phyloP scores from a whole-genome alignment of 2,329 filamentous ascomycete species.

The Colletotrichum siamense region DNA sequence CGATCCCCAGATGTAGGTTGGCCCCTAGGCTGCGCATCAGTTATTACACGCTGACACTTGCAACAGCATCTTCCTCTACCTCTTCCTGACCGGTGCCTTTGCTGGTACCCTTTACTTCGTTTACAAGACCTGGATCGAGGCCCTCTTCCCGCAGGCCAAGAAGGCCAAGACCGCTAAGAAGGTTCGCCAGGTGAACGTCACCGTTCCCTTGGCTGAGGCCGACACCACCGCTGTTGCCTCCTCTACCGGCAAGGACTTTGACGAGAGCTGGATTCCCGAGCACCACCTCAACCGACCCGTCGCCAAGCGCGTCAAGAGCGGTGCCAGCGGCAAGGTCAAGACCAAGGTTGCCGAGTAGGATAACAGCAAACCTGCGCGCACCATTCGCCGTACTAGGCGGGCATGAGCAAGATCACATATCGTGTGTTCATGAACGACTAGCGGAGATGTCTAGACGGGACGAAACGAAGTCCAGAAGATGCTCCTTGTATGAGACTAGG shows the following conservation, averaged over 20 bases:
- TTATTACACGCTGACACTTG: constrained; percentile 52
- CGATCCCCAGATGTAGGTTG: constrained; percentile 89
- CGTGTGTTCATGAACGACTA: not conserved
- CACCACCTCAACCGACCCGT: constrained; percentile 88
- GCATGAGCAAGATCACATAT: not conserved
- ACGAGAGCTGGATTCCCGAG: constrained; percentile 92
- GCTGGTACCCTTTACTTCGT: constrained; percentile 89
- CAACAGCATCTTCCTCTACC: constrained; percentile 91
- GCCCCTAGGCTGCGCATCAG: not conserved
- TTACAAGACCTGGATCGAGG: constrained; percentile 97
- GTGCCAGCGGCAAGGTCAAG: constrained; percentile 49
- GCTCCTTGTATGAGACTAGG: not conserved
- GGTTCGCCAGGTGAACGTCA: constrained; percentile 70
- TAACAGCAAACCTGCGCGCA: not conserved
- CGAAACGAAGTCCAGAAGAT: not conserved
- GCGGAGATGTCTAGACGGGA: not conserved
- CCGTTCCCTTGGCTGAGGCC: constrained; percentile 68
- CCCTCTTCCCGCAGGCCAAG: constrained; percentile 92
- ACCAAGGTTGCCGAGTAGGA: constrained; percentile 19
- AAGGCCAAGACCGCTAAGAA: constrained; percentile 65
- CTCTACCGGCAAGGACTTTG: constrained; percentile 75
- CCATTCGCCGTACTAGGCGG: not conserved
- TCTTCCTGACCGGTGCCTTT: constrained; percentile 83
- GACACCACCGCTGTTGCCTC: constrained; percentile 74
- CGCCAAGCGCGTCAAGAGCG: constrained; percentile 69